phyloP scores from a whole-genome alignment of 352 stramenopile genomes.

The Phytophthora idaei region DNA sequence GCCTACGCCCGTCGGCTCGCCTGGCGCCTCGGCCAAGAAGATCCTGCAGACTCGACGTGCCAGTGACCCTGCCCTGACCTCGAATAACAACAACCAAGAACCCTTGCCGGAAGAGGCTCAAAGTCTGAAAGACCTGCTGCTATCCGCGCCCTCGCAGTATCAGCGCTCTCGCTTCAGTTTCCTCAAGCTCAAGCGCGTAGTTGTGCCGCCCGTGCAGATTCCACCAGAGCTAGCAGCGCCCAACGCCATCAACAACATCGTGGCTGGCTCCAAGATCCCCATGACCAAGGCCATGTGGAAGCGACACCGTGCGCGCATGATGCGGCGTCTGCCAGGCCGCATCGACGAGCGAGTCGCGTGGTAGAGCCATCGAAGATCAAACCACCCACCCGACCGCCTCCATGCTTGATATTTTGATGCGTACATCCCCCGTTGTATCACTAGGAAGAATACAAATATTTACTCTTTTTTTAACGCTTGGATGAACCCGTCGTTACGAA shows the following conservation, averaged over 20 bases:
- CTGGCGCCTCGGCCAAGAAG: slow-evolving; percentile 22
- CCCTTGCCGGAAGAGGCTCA: slow-evolving; percentile 35
- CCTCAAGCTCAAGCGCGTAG: slow-evolving; percentile 39
- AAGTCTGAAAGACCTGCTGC: slow-evolving; percentile 37
- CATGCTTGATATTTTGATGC: slow-evolving; percentile 6
- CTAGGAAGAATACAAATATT: slow-evolving; percentile 8
- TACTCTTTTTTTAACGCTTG: not conserved
- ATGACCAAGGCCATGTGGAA: slow-evolving; percentile 55
- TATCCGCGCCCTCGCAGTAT: slow-evolving; percentile 10
- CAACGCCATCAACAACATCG: slow-evolving; percentile 45
- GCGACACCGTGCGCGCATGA: slow-evolving; percentile 40
- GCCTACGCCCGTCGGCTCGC: slow-evolving; percentile 15
- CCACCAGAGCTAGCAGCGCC: slow-evolving; percentile 37
- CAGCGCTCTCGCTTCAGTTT: slow-evolving; percentile 47
- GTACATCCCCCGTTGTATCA: slow-evolving; percentile 1
- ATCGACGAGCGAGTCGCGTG: slow-evolving; percentile 45
- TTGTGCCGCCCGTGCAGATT: slow-evolving; percentile 53
- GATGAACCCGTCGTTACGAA: slow-evolving; percentile 4
- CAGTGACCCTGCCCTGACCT: not conserved
- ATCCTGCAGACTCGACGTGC: slow-evolving; percentile 29
- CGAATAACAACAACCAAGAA: slow-evolving; percentile 13
- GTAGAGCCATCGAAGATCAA: slow-evolving; percentile 11
- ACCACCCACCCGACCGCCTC: not conserved
- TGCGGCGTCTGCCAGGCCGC: slow-evolving; percentile 42
- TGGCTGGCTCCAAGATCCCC: slow-evolving; percentile 55